Evolutionary conservation across 257 asterid species (phyloP).

Genomic region (Fraxinus anomala): DNA sequence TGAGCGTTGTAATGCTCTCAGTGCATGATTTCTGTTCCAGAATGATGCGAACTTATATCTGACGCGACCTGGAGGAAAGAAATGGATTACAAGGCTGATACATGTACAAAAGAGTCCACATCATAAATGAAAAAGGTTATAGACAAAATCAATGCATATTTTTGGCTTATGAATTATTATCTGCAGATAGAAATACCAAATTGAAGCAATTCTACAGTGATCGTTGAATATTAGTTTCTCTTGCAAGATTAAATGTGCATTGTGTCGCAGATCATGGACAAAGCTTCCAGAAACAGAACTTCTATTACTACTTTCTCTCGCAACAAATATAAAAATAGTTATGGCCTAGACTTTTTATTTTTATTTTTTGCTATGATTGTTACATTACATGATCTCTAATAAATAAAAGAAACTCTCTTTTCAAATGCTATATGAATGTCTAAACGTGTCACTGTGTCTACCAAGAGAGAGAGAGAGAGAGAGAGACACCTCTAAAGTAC

Average conservation of each 20-base stretch:
- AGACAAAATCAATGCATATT: slow-evolving; percentile 24
- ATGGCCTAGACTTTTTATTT: neutral
- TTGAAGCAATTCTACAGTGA: neutral
- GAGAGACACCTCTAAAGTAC: neutral
- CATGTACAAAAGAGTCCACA: slow-evolving; percentile 12
- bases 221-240: neutral
- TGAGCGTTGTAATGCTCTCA: slow-evolving; percentile 68
- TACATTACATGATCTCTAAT: neutral
- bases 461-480: neutral
- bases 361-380: neutral
- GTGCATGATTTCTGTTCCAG: slow-evolving; percentile 90
- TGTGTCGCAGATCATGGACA: neutral
- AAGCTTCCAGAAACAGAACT: neutral
- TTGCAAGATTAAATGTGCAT: neutral
- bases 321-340: neutral
- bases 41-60: slow-evolving; percentile 96
- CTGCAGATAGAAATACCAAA: slow-evolving; percentile 15
- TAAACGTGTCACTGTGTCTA: neutral
- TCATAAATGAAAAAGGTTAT: slow-evolving; percentile 9
- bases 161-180: neutral
- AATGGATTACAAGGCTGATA: slow-evolving; percentile 15
- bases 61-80: slow-evolving; percentile 74
- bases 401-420: neutral
- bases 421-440: neutral
- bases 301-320: neutral